Evolutionary conservation across 805 yeast genomes (phyloP).

Genomic region (Scheffersomyces spartinae): DNA sequence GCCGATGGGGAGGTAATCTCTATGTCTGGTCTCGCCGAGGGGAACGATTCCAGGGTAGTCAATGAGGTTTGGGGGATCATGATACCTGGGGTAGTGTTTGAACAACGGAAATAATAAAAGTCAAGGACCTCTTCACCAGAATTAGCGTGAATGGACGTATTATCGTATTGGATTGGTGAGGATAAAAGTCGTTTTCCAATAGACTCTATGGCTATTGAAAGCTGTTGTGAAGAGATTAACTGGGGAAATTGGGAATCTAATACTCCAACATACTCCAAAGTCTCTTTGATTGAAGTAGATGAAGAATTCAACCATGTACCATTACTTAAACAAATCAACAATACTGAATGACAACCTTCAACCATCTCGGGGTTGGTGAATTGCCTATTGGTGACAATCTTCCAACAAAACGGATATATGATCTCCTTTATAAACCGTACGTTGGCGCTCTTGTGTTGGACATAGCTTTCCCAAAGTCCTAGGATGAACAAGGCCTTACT

Average conservation of each 20-base stretch:
- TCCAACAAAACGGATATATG: constrained; percentile 20
- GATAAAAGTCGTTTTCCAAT: constrained; percentile 33
- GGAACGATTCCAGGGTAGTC: constrained; percentile 7
- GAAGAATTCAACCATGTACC: too few species aligned
- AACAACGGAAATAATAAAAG: constrained; percentile 29
- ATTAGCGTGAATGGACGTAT: constrained; percentile 2
- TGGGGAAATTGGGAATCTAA: constrained; percentile 46
- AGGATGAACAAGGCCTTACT: constrained; percentile 34
- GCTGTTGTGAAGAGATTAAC: constrained; percentile 40
- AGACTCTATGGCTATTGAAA: constrained; percentile 45
- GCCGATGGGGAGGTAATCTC: constrained; percentile 27
- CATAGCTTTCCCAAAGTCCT: constrained; percentile 35
- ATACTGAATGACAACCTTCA: constrained; percentile 58
- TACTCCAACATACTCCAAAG: constrained; percentile 31
- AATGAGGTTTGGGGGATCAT: constrained; percentile 7
- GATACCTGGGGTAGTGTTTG: constrained; percentile 20
- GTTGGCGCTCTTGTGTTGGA: constrained; percentile 15
- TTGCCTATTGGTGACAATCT: constrained; percentile 14
- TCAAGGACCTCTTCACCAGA: constrained; percentile 28
- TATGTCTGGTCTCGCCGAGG: constrained; percentile 27
- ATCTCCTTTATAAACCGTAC: constrained; percentile 10
- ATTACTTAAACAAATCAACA: constrained; percentile 22
- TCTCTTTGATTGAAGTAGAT: too few species aligned
- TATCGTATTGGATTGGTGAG: constrained; percentile 8
- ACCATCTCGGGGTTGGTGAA: constrained; percentile 20